Evolutionary conservation across 2,329 filamentous ascomycete genomes (phyloP).

Genomic region (Colletotrichum sp.): DNA sequence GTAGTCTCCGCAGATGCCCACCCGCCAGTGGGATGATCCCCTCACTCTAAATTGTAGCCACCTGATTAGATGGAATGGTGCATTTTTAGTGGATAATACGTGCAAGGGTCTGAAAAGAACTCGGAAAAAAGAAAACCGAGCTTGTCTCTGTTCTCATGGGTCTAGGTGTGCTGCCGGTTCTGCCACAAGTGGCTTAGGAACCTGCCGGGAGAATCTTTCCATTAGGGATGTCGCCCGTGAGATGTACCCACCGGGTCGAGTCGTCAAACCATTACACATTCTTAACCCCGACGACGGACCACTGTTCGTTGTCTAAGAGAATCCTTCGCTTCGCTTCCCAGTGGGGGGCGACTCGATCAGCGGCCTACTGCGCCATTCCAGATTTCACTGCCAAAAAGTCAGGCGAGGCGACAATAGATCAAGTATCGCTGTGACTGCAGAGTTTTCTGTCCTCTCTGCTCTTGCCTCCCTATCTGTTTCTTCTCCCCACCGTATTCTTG

Average conservation of each 20-base stretch:
- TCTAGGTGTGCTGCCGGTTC: no score
- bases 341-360: background rate
- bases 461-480: background rate
- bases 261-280: background rate
- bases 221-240: background rate
- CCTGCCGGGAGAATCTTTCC: background rate
- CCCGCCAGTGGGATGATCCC: background rate
- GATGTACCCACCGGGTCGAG: background rate
- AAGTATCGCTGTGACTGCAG: background rate
- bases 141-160: background rate
- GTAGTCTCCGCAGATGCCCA: background rate
- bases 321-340: background rate
- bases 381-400: background rate
- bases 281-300: background rate
- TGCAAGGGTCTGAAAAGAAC: background rate
- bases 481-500: background rate
- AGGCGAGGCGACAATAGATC: background rate
- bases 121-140: background rate
- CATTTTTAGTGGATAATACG: background rate
- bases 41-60: background rate
- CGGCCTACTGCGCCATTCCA: background rate
- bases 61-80: background rate
- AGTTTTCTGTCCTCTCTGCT: background rate
- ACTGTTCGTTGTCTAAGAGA: background rate
- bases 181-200: no score